A percentile compares a stretch with the other conserved stretches of the same genome.
Conservation (phyloP, 495 filamentous ascomycete species). For the Cenococcum geophilum region DNA sequence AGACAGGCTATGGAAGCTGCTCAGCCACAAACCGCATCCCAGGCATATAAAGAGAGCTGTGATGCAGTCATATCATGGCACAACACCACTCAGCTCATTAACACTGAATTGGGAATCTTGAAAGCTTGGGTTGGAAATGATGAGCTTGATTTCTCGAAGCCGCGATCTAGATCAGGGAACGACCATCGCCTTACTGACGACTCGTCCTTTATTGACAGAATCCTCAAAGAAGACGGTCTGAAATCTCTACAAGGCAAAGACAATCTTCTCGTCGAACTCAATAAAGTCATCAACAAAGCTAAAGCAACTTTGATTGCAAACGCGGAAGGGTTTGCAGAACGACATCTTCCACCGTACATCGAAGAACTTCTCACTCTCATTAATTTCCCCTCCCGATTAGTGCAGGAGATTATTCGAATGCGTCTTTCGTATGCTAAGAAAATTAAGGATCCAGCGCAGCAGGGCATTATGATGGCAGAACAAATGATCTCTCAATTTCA, state of each 20-base stretch:
- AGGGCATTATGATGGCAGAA: constrained; percentile 84
- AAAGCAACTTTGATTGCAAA: constrained; percentile 88
- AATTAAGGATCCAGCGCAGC: constrained; percentile 83
- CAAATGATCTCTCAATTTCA: constrained; percentile 97
- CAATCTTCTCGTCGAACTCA: constrained; percentile 79
- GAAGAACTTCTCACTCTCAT: constrained; percentile 93
- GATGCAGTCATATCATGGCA: constrained; percentile 91
- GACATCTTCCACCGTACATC: constrained; percentile 93
- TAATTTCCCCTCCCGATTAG: constrained; percentile 90
- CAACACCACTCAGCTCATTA: constrained; percentile 97
- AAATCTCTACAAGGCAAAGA: constrained; percentile 80
- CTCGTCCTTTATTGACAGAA: constrained; percentile 87
- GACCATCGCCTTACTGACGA: constrained; percentile 69
- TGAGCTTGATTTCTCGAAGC: constrained; percentile 80
- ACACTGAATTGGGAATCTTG: constrained; percentile 81
- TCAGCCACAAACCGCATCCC: constrained; percentile 66
- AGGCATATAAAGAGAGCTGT: constrained; percentile 68
- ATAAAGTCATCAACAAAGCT: constrained; percentile 81
- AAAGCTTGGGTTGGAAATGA: constrained; percentile 96
- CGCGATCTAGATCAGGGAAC: constrained; percentile 37
- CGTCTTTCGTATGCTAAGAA: constrained; percentile 87
- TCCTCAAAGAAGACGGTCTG: constrained; percentile 94
- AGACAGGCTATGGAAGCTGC: constrained; percentile 61
- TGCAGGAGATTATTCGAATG: constrained; percentile 93
- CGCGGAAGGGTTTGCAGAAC: constrained; percentile 74